Evolutionary conservation across 805 yeast species (phyloP), one percentile per base, ranked within the genome.

Genomic region (Wickerhamomyces kurtzmanii): DNA sequence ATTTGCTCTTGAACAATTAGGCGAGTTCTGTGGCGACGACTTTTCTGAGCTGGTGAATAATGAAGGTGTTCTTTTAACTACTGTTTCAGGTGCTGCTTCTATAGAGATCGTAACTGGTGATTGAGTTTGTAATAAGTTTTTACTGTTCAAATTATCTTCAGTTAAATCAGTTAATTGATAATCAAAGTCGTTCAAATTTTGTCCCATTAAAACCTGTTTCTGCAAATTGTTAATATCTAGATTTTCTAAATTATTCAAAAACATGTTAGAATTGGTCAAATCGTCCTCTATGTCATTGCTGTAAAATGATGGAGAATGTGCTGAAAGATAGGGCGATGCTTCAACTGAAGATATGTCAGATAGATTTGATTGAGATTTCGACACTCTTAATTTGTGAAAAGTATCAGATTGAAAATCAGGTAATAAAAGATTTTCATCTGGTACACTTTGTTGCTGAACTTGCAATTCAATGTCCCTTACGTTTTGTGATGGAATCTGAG

Each of bases 11-110:
- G 59, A 42, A 23, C 58, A 46, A 8, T 28, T 30, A 3, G 62
- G 62, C 1, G 68, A 49, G 23, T 62, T 55, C 26, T 39, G 36
- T 21, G 47, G 42, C 5, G 64, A 50, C 1, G 58, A 45, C 19
- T 32, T 35, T 25, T 51, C 45, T 1, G 78, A 66, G 33, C 67
- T 62, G 27, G 71, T 62, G 45, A 74, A 73, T 11, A 74, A 47
- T 0, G 79, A 71, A 1, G 78, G 78, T 0, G 77, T 71, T 22
- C 51, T 55, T 4, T 63, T 64, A 1, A 60, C 61, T 6, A 54
- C 47, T 6, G 43, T 52, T n/a, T 62, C 65, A 11, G 46, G 41
- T 5, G 70, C 59, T 3, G 60, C 55, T 19, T 53, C 50, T 14
- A 53, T 43, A 8, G 43, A 43, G 5, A 45, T 45, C 11, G 40